A percentile compares a stretch with the other conserved stretches of the same genome.
phyloP scores from a whole-genome alignment of 2,329 filamentous ascomycete genomes.

The Magnaporthiopsis rhizophila region DNA sequence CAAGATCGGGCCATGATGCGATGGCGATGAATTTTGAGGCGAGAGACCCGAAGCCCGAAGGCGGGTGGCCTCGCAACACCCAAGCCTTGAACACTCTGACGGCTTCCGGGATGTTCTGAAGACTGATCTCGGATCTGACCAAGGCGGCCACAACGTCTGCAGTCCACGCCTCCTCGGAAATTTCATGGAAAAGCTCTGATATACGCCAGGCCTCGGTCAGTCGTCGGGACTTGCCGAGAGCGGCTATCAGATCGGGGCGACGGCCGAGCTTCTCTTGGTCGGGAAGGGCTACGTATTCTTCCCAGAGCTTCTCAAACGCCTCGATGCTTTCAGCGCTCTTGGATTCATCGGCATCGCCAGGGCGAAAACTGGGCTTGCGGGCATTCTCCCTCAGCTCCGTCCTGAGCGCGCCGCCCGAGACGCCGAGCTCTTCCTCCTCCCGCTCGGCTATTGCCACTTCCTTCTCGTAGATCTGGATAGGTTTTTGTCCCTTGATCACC shows the following conservation, averaged over 20 bases:
- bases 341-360: neutral
- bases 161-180: constrained; percentile 30
- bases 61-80: constrained; percentile 23
- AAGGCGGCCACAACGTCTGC: constrained; percentile 30
- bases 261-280: neutral
- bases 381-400: neutral
- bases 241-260: neutral
- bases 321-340: constrained; percentile 8
- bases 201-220: constrained; percentile 36
- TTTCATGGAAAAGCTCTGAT: constrained; percentile 33
- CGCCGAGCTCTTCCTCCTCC: neutral
- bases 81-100: constrained; percentile 31
- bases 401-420: neutral
- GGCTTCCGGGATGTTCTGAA: constrained; percentile 30
- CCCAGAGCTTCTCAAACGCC: neutral
- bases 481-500: neutral
- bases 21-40: constrained; percentile 31
- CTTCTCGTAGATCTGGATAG: neutral
- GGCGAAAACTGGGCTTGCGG: neutral
- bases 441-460: neutral
- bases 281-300: neutral
- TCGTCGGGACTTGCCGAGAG: neutral
- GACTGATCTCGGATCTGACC: constrained; percentile 32
- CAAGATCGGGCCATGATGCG: constrained; percentile 26
- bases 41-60: constrained; percentile 35